Evolutionary conservation across 164 flowering plant genomes (phyloP), one percentile per base, ranked within the genome.

Genomic region (Stephania japonica): DNA sequence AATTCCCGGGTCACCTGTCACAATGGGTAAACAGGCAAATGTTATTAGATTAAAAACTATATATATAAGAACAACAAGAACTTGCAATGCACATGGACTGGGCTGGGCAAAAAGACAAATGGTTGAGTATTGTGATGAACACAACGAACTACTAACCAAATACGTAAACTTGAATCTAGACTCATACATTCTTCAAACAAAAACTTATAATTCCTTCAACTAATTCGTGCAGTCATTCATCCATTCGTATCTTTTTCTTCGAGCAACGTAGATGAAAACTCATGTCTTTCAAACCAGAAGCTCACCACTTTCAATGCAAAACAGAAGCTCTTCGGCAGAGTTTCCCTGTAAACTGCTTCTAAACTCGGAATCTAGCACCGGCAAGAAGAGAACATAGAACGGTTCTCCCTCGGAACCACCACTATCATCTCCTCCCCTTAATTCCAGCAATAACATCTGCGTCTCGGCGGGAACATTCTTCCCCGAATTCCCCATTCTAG

Each of bases 321-420:
- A 69, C 76, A 88, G 83, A 13, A 90, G 87, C 74, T 86, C 89
- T 65, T 90, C 76, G 3, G 74, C 73, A 2, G 86, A 69, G 75
- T 86, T 88, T 7, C 91, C 94, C 82, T 88, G 91, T 78, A 90
- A 78, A 75, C 88, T 84, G 83, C 84, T 84, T 81, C 90, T 79
- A 63, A 86, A 86, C 42, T 82, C 82, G 32, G 91, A 90, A 72
- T 88, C 89, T 27, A 88, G 70, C 59, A 87, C 74, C 6, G 92
- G 92, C 86, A 88, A 80, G 78, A 90, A 85, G 27, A 87, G 66
- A 18, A 81, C 75, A 70, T 88, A 88, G 67, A 79, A 69, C 19
- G 75, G 27, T 21, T 76, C 16, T 38, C 73, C 81, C 21, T 75
- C 53, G 42, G 79, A 41, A n/a, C 43, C 72, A 47, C 69, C 79